Percentiles rank a stretch among this genome's conserved stretches.
phyloP scores from a whole-genome alignment of 208 protist species.

The Phytomonas sp. region DNA sequence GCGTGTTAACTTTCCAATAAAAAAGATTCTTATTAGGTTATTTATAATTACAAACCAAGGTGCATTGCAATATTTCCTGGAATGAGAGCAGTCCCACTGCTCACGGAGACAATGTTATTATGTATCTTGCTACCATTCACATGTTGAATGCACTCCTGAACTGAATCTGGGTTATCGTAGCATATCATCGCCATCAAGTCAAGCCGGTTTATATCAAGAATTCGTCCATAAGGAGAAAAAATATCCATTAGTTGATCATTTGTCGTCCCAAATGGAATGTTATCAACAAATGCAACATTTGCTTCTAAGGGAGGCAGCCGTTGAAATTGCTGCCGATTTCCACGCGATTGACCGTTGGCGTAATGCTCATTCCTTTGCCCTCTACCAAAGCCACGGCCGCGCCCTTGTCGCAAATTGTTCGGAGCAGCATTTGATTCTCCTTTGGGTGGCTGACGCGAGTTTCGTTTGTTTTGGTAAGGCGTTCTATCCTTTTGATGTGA shows the following conservation, averaged over 20 bases:
- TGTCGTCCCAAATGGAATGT: constrained; percentile 78
- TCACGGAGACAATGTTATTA: constrained; percentile 69
- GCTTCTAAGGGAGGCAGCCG: constrained; percentile 37
- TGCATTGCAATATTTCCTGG: constrained; percentile 45
- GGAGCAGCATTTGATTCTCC: not conserved
- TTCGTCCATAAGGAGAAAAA: constrained; percentile 54
- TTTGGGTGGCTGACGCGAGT: not conserved
- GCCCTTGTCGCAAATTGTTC: constrained; percentile 5
- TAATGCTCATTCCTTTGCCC: not conserved
- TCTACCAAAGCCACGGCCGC: constrained; percentile 4
- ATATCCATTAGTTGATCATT: constrained; percentile 69
- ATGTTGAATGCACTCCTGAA: constrained; percentile 74
- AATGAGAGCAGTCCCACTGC: constrained; percentile 73
- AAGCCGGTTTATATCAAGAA: constrained; percentile 79
- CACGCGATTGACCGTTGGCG: not conserved
- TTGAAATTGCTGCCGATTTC: not conserved
- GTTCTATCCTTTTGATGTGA: not conserved
- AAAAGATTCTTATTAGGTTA: constrained; percentile 5
- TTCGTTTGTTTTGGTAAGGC: constrained; percentile 1
- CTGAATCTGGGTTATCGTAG: constrained; percentile 72
- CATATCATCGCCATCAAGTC: constrained; percentile 66
- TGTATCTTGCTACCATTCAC: constrained; percentile 65
- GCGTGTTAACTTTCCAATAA: constrained; percentile 8
- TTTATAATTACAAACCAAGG: constrained; percentile 34
- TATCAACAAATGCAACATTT: constrained; percentile 66